phyloP scores from a whole-genome alignment of 2,329 filamentous ascomycete genomes.

The Diplodia scrobiculata region DNA sequence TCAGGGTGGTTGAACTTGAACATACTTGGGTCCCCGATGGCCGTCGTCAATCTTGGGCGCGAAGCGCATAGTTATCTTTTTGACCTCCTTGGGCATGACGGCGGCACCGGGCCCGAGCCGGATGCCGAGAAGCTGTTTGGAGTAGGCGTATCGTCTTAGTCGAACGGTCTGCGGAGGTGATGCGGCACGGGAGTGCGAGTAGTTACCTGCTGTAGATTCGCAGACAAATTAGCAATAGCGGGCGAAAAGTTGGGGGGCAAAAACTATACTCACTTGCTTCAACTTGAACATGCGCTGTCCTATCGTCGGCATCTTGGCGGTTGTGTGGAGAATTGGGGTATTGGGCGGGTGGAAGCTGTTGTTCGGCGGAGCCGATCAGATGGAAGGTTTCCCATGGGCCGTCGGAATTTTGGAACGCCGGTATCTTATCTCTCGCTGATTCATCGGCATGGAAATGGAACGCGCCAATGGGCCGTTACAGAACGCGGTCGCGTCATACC shows the following conservation, averaged over 20 bases:
- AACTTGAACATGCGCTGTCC: constrained; percentile 73
- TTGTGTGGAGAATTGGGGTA: constrained; percentile 16
- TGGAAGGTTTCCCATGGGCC: constrained; percentile 5
- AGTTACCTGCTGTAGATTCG: constrained; percentile 8
- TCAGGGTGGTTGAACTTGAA: background rate
- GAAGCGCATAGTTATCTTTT: constrained; percentile 75
- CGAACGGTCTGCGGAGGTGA: constrained; percentile 15
- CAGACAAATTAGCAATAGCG: constrained; percentile 3
- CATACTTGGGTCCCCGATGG: constrained; percentile 71
- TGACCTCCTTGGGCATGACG: constrained; percentile 73
- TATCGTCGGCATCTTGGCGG: constrained; percentile 56
- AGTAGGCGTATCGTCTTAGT: constrained; percentile 4
- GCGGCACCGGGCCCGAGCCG: constrained; percentile 81
- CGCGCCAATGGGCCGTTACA: background rate
- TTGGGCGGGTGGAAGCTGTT: background rate
- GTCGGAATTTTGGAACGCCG: constrained; percentile 28
- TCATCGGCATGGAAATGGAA: background rate
- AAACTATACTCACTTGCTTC: constrained; percentile 57
- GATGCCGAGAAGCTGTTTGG: constrained; percentile 68
- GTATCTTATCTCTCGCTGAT: constrained; percentile 27
- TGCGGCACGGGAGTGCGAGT: constrained; percentile 7
- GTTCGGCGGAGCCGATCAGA: constrained; percentile 20
- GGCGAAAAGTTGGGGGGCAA: background rate
- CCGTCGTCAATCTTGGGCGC: constrained; percentile 63
- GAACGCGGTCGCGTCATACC: constrained; percentile 3